Evolutionary conservation across 306 rosid genomes (phyloP).

Genomic region (Lathyrus aphaca): DNA sequence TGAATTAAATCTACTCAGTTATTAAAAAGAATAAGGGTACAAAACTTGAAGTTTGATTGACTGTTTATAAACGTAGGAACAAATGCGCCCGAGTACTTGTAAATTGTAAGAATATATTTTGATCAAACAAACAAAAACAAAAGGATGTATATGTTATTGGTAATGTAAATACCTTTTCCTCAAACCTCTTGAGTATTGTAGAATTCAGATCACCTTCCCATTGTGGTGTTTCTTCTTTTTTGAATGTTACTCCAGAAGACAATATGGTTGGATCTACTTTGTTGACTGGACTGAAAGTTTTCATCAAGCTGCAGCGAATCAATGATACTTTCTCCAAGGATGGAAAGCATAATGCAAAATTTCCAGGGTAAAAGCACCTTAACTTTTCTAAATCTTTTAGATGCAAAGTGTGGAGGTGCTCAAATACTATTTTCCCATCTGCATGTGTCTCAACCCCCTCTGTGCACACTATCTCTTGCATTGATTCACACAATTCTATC

Average conservation of each 20-base stretch:
- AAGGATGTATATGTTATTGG: neutral
- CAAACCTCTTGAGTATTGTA: neutral
- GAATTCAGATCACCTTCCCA: slow-evolving; percentile 6
- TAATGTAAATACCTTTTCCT: neutral
- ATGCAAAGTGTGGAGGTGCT: neutral
- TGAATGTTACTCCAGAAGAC: neutral
- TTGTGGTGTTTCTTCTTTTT: neutral
- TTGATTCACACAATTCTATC: slow-evolving; percentile 2
- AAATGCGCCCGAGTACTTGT: neutral
- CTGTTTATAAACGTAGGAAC: no score
- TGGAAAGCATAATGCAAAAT: slow-evolving; percentile 17
- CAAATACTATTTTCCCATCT: neutral
- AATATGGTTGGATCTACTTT: neutral
- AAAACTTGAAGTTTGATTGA: no score
- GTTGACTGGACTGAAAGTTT: slow-evolving; percentile 10
- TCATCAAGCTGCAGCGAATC: neutral
- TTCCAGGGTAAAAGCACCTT: slow-evolving; percentile 34
- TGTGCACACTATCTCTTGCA: slow-evolving; percentile 17
- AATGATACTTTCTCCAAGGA: slow-evolving; percentile 21
- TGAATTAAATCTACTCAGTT: no score
- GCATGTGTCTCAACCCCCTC: neutral
- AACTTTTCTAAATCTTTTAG: neutral
- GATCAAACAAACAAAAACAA: neutral
- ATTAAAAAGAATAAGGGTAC: no score
- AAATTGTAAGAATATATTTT: neutral